Evolutionary conservation across 768 basidiomycete species (phyloP).

Genomic region (Tubosaeta sp.): DNA sequence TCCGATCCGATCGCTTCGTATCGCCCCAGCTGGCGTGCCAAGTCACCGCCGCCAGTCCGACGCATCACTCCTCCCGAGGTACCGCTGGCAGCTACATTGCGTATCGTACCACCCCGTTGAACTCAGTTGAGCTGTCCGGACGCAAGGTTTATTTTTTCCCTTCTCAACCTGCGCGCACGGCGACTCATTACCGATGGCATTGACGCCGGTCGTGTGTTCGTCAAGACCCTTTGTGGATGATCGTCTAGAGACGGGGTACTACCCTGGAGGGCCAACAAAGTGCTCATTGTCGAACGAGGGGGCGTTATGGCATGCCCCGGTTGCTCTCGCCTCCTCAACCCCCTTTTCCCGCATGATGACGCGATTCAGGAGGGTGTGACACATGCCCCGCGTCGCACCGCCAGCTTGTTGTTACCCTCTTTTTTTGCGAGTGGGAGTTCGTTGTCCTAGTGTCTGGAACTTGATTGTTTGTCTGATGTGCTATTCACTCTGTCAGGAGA

Average conservation of each 20-base stretch:
- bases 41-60: constrained; percentile 8
- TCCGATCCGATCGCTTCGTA: constrained; percentile 17
- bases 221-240: background rate
- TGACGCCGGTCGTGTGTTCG: constrained; percentile 10
- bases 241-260: background rate
- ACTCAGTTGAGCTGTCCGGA: constrained; percentile 5
- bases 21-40: constrained; percentile 5
- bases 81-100: background rate
- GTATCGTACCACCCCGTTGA: background rate
- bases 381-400: background rate
- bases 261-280: background rate
- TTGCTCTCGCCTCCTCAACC: background rate
- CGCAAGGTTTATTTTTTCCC: constrained; percentile 1
- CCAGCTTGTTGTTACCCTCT: background rate
- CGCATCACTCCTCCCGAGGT: background rate
- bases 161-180: constrained; percentile 9
- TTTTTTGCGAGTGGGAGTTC: background rate
- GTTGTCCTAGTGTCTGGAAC: background rate
- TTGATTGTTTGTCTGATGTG: background rate
- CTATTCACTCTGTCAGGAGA: constrained; percentile 1
- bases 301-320: background rate
- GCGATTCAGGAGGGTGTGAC: background rate
- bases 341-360: background rate
- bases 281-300: background rate
- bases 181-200: constrained; percentile 1